Base-by-base conservation (phyloP, 805 yeast species). In the Candida peoriensis region DNA sequence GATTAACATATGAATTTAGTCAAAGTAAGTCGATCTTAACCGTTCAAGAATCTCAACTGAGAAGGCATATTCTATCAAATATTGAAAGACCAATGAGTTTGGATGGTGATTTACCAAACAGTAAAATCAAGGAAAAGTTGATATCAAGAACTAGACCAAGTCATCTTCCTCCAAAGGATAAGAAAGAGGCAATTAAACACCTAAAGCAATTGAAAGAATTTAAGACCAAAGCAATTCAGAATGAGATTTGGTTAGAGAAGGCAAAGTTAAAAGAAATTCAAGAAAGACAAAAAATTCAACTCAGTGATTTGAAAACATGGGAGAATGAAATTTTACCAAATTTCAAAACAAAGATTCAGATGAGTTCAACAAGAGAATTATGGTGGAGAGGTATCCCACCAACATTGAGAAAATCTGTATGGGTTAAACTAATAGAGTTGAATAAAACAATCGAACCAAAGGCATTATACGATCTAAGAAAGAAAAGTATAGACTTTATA, bases 131-230 rank as follows among this genome's bases (percentile, higher is more conserved):
- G 28, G 21, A 38, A 28, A 43, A 50, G 9, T 48, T 58, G 35
- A 42, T 66, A 11, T 55, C 80, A 1, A 61, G 64, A 17, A 78
- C 88, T 0, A 59, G 90, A 35, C 88, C 84, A 18, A 57, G 68
- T 1, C 72, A 76, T 62, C 57, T 81, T 24, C 89, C 90, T 0
- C 85, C 87, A 28, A 81, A 81, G 52, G 57, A 71, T 18, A 51
- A 57, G 13, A 54, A 58, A 14, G 88, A 81, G 46, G 68, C 71
- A 13, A 35, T 54, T 20, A 72, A 67, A 39, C 89, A 81, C 50
- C 61, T 72, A 28, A 56, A 57, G 28, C 78, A 76, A 47, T 76
- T 72, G 37, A 72, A 75, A 34, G 44, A 52, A 20, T 41, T 76
- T 26, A 54, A 76, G 23, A 54, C 59, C 30, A 47, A 52, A 4